Evolutionary conservation across 805 yeast species (phyloP), one percentile per base, ranked within the genome.

Genomic region (Lachancea cidri): DNA sequence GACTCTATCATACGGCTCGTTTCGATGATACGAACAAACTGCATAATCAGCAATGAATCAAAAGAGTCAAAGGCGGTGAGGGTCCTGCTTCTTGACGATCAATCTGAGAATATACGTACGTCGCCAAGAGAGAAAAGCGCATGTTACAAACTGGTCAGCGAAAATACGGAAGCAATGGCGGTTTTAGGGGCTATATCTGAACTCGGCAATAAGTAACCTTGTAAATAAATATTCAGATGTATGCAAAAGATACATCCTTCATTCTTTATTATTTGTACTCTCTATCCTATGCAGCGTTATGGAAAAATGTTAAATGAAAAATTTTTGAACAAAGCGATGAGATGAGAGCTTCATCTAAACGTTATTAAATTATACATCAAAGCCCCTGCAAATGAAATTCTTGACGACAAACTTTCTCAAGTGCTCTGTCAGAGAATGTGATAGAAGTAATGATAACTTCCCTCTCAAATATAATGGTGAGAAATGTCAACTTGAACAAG

Each of bases 371-470:
- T 8, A 7, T 15, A 24, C 17, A 13, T 25, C 16, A 17, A 22
- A 16, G 34, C 31, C 33, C 29, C 13, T n/a, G 14, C 33, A 13
- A 22, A 91, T 91, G 98, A 91, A 93, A 67, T 79, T 91, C 55
- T 69, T 93, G 19, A 91, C 98, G n/a, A 86, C 97, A 9, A 93
- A 93, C 65, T 93, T 93, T 65, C 95, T 93, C 47, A 87, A 83
- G 60, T 93, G 98, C 65, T 88, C 98, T 0, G 84, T 87, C 46
- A 81, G 83, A 56, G 55, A 79, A 2, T 93, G 98, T 58, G 87
- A 82, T 34, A 67, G 79, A 11, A 74, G 91, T 4, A 74, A 76
- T 11, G 77, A 79, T 4, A 78, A 94, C 15, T 93, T 88, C 59
- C 98, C 98, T 2, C 72, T 93, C 42, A 71, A 72, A 45, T 91